Evolutionary conservation across 2,329 filamentous ascomycete genomes (phyloP), one percentile per base, ranked within the genome.

Genomic region (Botryotinia narcissicola): DNA sequence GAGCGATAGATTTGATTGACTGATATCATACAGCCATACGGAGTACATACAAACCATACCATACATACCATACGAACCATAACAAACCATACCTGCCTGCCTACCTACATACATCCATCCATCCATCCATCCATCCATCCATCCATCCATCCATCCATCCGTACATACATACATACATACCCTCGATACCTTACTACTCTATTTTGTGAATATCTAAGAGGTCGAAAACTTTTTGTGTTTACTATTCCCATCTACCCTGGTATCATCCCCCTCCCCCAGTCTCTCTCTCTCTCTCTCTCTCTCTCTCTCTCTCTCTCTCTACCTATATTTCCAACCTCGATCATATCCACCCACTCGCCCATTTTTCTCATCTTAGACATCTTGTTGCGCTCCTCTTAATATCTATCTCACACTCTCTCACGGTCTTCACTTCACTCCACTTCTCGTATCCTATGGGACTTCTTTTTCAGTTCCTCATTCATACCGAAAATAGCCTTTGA

Each of bases 161-260:
- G 16, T 18, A 10, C 37, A 12, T 12, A n/a, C 35, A 42, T 25
- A 61, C 60, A 62, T n/a, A 62, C 35, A 42, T 22, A 60, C 10
- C 57, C 32, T 60, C 32, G 8, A 60, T 35, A 60, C 9, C 57
- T 60, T 22, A 7, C 20, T 18, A 61, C 22, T 18, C 61, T 32
- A 44, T 63, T 44, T 42, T 42, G 25, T 63, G 7, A 35, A 64
- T 64, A 64, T 64, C 40, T 25, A 66, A 66, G 29, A 66, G 62
- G 62, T 48, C 22, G 18, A 48, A 66, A 46, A 9, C 51, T 57
- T 9, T 66, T 8, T 5, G 32, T 44, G 42, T 48, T 46, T 35
- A 37, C 37, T 37, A 20, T 48, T n/a, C 29, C 25, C 48, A 54
- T n/a, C n/a, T 14, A 32, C 32, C 32, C 32, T 32, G 32, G 32